Conservation (phyloP, 345 rosid genomes). For the Kandelia obovata region DNA sequence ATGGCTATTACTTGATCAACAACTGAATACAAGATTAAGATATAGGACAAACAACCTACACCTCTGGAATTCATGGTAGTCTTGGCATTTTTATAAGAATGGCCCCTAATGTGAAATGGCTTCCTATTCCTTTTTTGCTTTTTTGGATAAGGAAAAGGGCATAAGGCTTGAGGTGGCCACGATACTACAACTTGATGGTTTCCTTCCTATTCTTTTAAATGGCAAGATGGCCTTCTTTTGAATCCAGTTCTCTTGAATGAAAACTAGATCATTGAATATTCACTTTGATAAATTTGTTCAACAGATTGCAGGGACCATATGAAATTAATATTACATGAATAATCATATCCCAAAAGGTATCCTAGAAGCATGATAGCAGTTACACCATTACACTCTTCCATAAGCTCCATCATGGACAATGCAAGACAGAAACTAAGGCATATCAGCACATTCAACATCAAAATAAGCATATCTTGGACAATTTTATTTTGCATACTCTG, state of each 20-base stretch:
- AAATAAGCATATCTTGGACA: no score
- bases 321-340: neutral
- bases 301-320: neutral
- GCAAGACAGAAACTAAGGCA: neutral
- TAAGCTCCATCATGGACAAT: neutral
- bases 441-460: neutral
- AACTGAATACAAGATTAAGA: neutral
- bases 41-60: neutral
- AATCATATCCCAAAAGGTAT: neutral
- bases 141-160: no score
- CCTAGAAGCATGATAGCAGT: no score
- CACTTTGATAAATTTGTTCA: neutral
- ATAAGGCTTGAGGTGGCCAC: no score
- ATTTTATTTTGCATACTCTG: no score
- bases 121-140: no score
- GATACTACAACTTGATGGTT: no score
- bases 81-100: neutral
- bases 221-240: no score
- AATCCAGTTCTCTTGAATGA: no score
- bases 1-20: constrained; percentile 3
- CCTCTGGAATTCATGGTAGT: no score
- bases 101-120: no score
- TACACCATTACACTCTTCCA: neutral
- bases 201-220: no score
- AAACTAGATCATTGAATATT: neutral